Conservation (phyloP, 2,329 filamentous ascomycete species). For the Pseudogymnoascus sp. region DNA sequence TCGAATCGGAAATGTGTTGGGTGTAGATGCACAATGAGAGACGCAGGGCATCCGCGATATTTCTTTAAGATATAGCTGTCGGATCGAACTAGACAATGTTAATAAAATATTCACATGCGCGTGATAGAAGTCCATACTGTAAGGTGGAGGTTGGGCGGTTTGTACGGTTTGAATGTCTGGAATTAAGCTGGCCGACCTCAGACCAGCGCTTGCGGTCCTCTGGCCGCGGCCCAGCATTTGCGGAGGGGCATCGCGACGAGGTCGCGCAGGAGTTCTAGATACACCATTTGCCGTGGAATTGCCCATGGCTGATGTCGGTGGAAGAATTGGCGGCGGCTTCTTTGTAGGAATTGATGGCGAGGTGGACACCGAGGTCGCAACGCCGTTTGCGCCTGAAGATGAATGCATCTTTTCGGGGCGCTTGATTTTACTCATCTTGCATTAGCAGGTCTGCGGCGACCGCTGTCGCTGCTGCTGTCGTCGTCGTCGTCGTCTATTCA, state of each 20-base stretch:
- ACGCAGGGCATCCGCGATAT: constrained; percentile 65
- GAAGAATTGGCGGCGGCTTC: constrained; percentile 46
- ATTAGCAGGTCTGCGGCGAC: constrained; percentile 6
- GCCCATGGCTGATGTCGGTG: constrained; percentile 42
- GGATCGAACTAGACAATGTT: constrained; percentile 53
- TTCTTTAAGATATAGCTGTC: constrained; percentile 76
- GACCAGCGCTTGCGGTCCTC: constrained; percentile 41
- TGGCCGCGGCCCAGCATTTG: constrained; percentile 41
- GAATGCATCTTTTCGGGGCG: constrained; percentile 10
- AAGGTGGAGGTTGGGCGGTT: constrained; percentile 42
- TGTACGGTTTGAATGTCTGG: constrained; percentile 36
- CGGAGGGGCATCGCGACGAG: constrained; percentile 48
- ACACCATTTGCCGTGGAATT: constrained; percentile 32
- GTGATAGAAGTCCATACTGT: constrained; percentile 36
- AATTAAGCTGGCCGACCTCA: constrained; percentile 42
- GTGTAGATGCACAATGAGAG: constrained; percentile 79
- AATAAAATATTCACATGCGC: constrained; percentile 15
- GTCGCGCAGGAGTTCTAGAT: constrained; percentile 48
- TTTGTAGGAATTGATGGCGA: constrained; percentile 48
- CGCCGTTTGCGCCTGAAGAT: constrained; percentile 7
- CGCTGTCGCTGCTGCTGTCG: background rate
- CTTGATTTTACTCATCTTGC: constrained; percentile 11
- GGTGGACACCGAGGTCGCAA: constrained; percentile 20
- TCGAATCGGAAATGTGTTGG: constrained; percentile 86
- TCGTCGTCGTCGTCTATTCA: constrained; percentile 3